phyloP scores from a whole-genome alignment of 495 filamentous ascomycete species.

The Immersiella caudata region DNA sequence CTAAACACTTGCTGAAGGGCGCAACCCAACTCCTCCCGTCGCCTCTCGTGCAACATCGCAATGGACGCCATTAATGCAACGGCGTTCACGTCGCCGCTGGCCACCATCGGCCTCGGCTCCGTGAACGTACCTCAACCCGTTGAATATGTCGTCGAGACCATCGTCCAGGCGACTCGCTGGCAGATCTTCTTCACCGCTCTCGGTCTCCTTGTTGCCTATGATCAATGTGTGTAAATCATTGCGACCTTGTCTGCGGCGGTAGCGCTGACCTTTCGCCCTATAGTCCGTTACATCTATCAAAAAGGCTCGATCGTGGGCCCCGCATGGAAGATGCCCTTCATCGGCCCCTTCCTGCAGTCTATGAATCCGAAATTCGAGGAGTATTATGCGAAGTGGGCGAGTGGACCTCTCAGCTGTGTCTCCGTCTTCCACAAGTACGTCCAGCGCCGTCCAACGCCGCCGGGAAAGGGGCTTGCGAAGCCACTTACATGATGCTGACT shows the following conservation, averaged over 20 bases:
- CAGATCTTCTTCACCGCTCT: conserved; percentile 67
- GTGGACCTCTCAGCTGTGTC: conserved; percentile 90
- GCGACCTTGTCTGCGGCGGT: background rate
- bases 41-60: conserved; percentile 22
- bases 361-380: conserved; percentile 88
- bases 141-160: conserved; percentile 47
- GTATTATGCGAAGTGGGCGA: conserved; percentile 90
- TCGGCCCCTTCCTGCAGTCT: conserved; percentile 92
- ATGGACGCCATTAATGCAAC: conserved; percentile 66
- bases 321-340: conserved; percentile 85
- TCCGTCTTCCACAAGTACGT: conserved; percentile 98
- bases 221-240: conserved; percentile 68
- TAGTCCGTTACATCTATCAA: conserved; percentile 81
- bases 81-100: conserved; percentile 75
- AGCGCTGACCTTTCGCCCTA: conserved; percentile 17
- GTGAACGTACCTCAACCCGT: conserved; percentile 46
- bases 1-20: background rate
- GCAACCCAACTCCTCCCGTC: background rate
- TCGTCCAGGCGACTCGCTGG: conserved; percentile 62
- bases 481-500: conserved; percentile 16
- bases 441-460: background rate
- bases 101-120: conserved; percentile 61
- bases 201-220: conserved; percentile 73
- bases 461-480: background rate
- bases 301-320: conserved; percentile 88